phyloP scores from a whole-genome alignment of 495 filamentous ascomycete genomes.

The Rhizodiscina lignyota region DNA sequence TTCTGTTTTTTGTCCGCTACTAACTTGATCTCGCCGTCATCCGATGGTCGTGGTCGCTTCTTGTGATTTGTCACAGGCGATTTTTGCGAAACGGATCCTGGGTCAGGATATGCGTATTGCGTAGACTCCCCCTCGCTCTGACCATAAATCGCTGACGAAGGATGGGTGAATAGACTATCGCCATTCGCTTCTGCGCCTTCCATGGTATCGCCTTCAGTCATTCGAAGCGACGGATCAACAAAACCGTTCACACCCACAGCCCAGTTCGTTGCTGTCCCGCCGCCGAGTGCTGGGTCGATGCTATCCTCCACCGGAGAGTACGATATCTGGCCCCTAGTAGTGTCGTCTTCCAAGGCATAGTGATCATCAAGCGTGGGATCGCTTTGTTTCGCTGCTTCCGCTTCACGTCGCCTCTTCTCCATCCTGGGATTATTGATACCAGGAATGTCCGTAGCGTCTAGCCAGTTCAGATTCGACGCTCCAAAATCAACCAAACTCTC shows the following conservation, averaged over 20 bases:
- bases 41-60: background rate
- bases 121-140: background rate
- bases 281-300: slow-evolving; percentile 33
- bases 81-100: too few relatives aligned
- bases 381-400: slow-evolving; percentile 28
- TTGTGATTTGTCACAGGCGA: too few relatives aligned
- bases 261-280: background rate
- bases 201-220: too few relatives aligned
- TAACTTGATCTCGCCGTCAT: background rate
- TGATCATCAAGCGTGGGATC: slow-evolving; percentile 24
- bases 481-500: slow-evolving; percentile 77
- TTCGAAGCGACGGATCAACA: background rate
- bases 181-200: background rate
- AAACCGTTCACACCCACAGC: too few relatives aligned
- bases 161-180: background rate
- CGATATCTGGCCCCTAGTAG: slow-evolving; percentile 6
- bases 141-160: background rate
- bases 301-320: slow-evolving; percentile 21
- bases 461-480: slow-evolving; percentile 64
- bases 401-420: slow-evolving; percentile 30
- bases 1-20: background rate
- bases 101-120: background rate
- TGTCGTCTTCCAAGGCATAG: slow-evolving; percentile 17
- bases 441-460: slow-evolving; percentile 33
- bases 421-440: slow-evolving; percentile 28